Base-by-base conservation (phyloP, 2,329 filamentous ascomycete genomes). In the Paraconiothyrium brasiliense region DNA sequence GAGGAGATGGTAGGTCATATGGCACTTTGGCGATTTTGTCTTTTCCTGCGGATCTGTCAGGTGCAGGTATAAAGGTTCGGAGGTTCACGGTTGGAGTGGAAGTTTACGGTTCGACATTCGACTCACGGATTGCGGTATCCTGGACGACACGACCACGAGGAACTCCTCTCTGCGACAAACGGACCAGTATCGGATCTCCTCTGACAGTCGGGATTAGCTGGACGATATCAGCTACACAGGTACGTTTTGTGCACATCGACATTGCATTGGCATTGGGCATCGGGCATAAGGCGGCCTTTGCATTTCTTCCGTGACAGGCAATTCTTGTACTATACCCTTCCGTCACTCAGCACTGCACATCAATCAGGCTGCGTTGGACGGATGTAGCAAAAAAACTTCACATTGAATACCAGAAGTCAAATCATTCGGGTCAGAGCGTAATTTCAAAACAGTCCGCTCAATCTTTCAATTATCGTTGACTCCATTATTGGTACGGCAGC, bases 1-100 rank as follows among this genome's bases (percentile, higher is more conserved):
- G 35, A 54, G 72, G 30, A 48, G 63, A 14, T 70, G 60, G 56
- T 51, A 52, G 54, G 55, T 13, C 24, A 14, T 35, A 24, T 14
- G 34, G 32, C 32, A 14, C 41, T 35, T 56, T 41, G 68, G 61
- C 47, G 51, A 51, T 14, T 24, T 43, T 39, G 27, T 16, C 16
- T 41, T 41, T 41, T n/a, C 37, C 49, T 59, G 27, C 24, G 48
- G 54, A 47, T 47, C 10, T 59, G 35, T 24, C 32, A 9, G 35
- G 39, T 22, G 30, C 16, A 10, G 32, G 20, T 3, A 30, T 30
- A 16, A 16, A 30, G 54, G 27, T 13, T 58, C 37, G 48, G n/a
- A 8, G 14, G 34, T 39, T 30, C 27, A 30, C 4, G 27, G 27
- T 30, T 30, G 27, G 27, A 30, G 4, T 6, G 27, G 27, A 30